These are phyloP conservation scores for Astrothelium macrocarpum DNA, from an alignment of 495 filamentous ascomycete species.

Conservation along the genomic window DNA sequence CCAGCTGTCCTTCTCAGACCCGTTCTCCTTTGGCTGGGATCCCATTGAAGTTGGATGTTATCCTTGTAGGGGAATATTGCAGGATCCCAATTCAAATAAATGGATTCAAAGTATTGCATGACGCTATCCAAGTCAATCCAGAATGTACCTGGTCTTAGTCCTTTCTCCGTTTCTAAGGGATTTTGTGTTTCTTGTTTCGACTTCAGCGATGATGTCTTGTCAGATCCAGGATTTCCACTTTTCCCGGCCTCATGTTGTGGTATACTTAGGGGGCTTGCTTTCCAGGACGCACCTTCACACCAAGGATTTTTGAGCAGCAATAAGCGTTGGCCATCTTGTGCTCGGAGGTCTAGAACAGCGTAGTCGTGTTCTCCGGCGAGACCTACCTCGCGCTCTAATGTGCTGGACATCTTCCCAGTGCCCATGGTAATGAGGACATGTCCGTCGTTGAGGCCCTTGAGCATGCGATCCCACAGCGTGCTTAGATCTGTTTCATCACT, in stretches of 20 bases:
- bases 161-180: slow-evolving; percentile 10
- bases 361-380: slow-evolving; percentile 89
- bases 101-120: slow-evolving; percentile 81
- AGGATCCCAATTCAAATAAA: slow-evolving; percentile 98
- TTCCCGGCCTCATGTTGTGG: slow-evolving; percentile 8
- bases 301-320: slow-evolving; percentile 93
- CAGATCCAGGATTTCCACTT: slow-evolving; percentile 10
- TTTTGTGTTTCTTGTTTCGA: background rate
- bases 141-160: slow-evolving; percentile 58
- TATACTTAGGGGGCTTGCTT: background rate
- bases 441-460: slow-evolving; percentile 60
- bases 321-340: slow-evolving; percentile 49
- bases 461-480: slow-evolving; percentile 69
- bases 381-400: slow-evolving; percentile 70
- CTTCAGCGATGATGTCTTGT: background rate
- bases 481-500: slow-evolving; percentile 63
- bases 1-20: slow-evolving; percentile 10
- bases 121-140: slow-evolving; percentile 86
- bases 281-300: slow-evolving; percentile 68
- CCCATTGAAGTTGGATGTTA: slow-evolving; percentile 87
- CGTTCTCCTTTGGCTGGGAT: slow-evolving; percentile 51
- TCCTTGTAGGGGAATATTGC: slow-evolving; percentile 67
- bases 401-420: slow-evolving; percentile 64
- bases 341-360: slow-evolving; percentile 72
- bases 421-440: slow-evolving; percentile 86